Evolutionary conservation across 495 filamentous ascomycete species (phyloP).

Genomic region (Penicillium silybi): DNA sequence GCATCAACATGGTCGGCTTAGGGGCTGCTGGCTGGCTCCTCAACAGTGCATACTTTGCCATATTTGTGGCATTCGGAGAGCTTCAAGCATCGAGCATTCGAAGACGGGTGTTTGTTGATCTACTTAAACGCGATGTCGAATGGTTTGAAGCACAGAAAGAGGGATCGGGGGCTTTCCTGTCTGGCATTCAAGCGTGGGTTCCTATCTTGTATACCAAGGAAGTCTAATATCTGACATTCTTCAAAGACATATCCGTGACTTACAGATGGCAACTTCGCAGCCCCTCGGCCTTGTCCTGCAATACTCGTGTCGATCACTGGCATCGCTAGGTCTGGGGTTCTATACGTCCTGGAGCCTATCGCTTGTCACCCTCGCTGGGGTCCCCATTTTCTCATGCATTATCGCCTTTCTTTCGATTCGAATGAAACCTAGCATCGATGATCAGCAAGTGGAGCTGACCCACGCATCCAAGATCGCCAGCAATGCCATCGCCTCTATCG

Average conservation of each 20-base stretch:
- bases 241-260: conserved; percentile 70
- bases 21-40: conserved; percentile 62
- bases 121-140: conserved; percentile 67
- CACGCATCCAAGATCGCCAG: conserved; percentile 68
- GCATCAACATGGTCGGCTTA: conserved; percentile 54
- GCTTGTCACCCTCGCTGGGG: conserved; percentile 69
- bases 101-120: conserved; percentile 57
- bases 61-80: conserved; percentile 77
- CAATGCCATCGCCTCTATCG: conserved; percentile 68
- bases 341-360: conserved; percentile 82
- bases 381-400: conserved; percentile 63
- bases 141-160: conserved; percentile 78
- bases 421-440: conserved; percentile 62
- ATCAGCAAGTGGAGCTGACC: conserved; percentile 64
- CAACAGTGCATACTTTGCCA: conserved; percentile 57
- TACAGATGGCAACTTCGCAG: conserved; percentile 76
- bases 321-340: conserved; percentile 66
- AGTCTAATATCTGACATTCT: not conserved
- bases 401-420: conserved; percentile 55
- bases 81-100: conserved; percentile 67
- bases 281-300: conserved; percentile 67
- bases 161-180: conserved; percentile 69
- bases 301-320: conserved; percentile 55
- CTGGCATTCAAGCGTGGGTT: conserved; percentile 68
- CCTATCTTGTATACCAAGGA: not conserved